Evolutionary conservation across 176 grass and related monocot genomes (phyloP).

Genomic region (Triticum aestivum): DNA sequence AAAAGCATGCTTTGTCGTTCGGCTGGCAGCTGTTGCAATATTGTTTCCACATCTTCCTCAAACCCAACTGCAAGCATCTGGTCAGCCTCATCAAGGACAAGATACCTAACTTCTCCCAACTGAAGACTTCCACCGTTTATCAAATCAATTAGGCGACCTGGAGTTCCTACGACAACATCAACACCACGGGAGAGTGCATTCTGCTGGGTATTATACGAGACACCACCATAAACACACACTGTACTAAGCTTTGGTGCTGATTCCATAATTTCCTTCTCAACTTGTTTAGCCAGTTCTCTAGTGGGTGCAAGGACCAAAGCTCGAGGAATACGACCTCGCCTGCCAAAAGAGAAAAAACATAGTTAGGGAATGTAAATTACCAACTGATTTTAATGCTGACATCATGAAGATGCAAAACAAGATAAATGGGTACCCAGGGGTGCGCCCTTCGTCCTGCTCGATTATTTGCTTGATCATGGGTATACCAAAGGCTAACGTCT

Average conservation of each 20-base stretch:
- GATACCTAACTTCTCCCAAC: conserved; percentile 80
- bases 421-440: conserved; percentile 44
- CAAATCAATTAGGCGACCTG: conserved; percentile 96
- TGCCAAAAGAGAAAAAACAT: conserved; percentile 26
- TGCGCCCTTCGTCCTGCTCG: conserved; percentile 55
- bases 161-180: conserved; percentile 98
- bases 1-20: conserved; percentile 95
- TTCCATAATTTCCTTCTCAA: conserved; percentile 99
- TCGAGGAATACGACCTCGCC: conserved; percentile 69
- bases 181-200: conserved; percentile 82
- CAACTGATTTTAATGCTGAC: conserved; percentile 4
- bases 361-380: conserved; percentile 14
- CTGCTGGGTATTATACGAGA: conserved; percentile 87
- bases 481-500: conserved; percentile 95
- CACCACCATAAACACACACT: conserved; percentile 95
- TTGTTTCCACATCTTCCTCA: conserved; percentile 99
- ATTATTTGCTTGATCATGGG: conserved; percentile 91
- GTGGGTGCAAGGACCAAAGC: conserved; percentile 90
- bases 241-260: conserved; percentile 78
- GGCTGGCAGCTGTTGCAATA: conserved; percentile 72
- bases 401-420: background rate
- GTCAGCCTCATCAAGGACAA: conserved; percentile 98
- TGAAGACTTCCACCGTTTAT: conserved; percentile 70
- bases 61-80: conserved; percentile 99
- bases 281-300: conserved; percentile 94